A percentile compares a stretch with the other conserved stretches of the same genome.
Evolutionary conservation across 2,329 filamentous ascomycete species (phyloP).

Genomic region (Colletotrichum tabaci): DNA sequence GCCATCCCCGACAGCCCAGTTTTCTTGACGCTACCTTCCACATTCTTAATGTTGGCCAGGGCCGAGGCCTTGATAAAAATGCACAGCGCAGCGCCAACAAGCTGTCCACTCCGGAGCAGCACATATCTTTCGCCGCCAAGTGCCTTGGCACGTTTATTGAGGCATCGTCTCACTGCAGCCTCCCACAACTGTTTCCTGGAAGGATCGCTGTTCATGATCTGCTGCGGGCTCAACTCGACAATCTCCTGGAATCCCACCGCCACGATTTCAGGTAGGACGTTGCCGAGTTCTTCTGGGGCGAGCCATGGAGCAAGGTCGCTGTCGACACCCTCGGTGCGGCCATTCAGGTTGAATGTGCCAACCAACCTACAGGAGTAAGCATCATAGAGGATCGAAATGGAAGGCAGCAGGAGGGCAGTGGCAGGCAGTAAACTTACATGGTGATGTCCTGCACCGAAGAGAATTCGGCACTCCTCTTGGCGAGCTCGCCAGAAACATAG

Average conservation of each 20-base stretch:
- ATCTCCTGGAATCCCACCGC: constrained; percentile 98
- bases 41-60: constrained; percentile 90
- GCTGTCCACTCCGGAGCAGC: constrained; percentile 89
- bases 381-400: constrained; percentile 36
- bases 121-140: constrained; percentile 86
- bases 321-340: constrained; percentile 82
- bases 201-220: constrained; percentile 99
- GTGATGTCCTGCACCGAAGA: constrained; percentile 81
- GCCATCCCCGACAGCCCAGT: constrained; percentile 95
- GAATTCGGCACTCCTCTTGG: constrained; percentile 78
- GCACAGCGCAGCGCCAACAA: constrained; percentile 93
- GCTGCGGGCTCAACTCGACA: constrained; percentile 96
- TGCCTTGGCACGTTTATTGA: constrained; percentile 80
- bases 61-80: constrained; percentile 89
- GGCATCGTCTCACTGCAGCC: constrained; percentile 79
- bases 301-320: constrained; percentile 91
- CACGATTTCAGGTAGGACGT: constrained; percentile 84
- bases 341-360: constrained; percentile 96
- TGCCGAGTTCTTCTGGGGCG: constrained; percentile 72
- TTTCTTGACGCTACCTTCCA: constrained; percentile 97
- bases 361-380: constrained; percentile 63
- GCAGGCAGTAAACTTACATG: constrained; percentile 69
- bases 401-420: no score
- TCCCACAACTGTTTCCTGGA: constrained; percentile 90
- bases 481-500: constrained; percentile 84